Evolutionary conservation across 2,329 filamentous ascomycete genomes (phyloP), one percentile per base, ranked within the genome.

Genomic region (Ophiognomonia clavigignenti-juglandacearum): DNA sequence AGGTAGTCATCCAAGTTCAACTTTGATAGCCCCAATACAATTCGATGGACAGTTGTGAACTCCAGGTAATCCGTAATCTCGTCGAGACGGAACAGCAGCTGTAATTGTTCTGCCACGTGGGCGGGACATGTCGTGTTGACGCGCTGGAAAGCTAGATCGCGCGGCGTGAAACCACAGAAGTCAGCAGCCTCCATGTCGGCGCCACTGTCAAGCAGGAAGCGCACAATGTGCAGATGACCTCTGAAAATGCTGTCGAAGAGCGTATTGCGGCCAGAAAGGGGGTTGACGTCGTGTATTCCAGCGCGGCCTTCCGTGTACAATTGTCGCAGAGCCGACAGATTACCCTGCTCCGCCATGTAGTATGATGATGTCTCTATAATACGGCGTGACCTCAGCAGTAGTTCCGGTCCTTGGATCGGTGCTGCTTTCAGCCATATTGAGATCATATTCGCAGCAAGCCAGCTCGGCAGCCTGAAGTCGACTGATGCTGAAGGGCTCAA

Each of bases 171-270:
- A 16, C 39, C 24, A 16, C 39, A 41, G 24, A 41, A 41, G 39
- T 41, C 39, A 16, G 39, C 24, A 22, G 39, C 39, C 5, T 31
- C 39, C 24, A 41, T 31, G 39, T 41, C 39, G 22, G 39, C 39
- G 39, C 39, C 24, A 16, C 24, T 31, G 9, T 41, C 24, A 19
- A 41, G 39, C 1, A 41, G 39, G 39, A 26, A 41, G 39, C 24
- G 24, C 16, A 31, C 24, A 19, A 20, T 14, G 24, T 31, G 10
- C 39, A 41, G 4, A 11, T 31, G 39, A 3, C 39, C 39, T 9
- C 39, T 14, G 16, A 20, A 20, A 9, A 40, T 19, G 14, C 23
- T 26, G 13, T 40, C 38, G n/a, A 40, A 40, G 3, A 40, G 7
- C 13, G 38, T 29, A 23, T 19, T 40, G 4, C 23, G 38, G 22